Evolutionary conservation across 805 yeast genomes (phyloP).

Genomic region (Ogataea trehalophila): DNA sequence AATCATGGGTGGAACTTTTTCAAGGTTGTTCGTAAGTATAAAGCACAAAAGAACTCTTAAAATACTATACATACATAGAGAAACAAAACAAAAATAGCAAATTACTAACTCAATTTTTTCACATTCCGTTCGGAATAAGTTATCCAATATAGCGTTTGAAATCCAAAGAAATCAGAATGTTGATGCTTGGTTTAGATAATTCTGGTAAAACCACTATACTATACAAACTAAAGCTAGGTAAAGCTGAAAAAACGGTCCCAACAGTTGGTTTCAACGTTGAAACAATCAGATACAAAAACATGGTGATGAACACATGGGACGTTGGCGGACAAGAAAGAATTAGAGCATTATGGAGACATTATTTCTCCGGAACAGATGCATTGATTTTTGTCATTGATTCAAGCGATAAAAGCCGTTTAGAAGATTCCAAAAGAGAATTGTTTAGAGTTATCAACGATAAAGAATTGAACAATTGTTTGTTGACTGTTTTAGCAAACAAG

Average conservation of each 20-base stretch:
- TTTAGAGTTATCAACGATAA: conserved; percentile 75
- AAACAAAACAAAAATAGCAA: background rate
- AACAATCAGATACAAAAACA: conserved; percentile 44
- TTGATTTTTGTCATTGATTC: conserved; percentile 87
- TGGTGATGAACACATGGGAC: conserved; percentile 65
- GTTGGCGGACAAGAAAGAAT: conserved; percentile 95
- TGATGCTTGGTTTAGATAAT: conserved; percentile 89
- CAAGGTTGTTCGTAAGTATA: conserved; percentile 17
- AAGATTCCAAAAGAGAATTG: conserved; percentile 74
- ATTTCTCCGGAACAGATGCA: conserved; percentile 90
- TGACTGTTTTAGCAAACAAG: conserved; percentile 84
- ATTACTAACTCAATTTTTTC: background rate
- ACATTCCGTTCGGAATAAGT: background rate
- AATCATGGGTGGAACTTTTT: conserved; percentile 20
- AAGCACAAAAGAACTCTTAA: background rate
- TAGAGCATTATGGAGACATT: conserved; percentile 93
- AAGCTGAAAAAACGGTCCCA: conserved; percentile 75
- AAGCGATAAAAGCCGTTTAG: conserved; percentile 64
- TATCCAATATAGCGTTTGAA: conserved; percentile 10
- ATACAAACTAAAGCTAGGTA: conserved; percentile 77
- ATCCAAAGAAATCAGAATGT: conserved; percentile 42
- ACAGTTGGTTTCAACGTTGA: conserved; percentile 91
- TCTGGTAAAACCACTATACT: conserved; percentile 91
- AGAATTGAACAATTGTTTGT: conserved; percentile 73
- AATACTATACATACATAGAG: too few species aligned